These are phyloP conservation scores for Pseudozyma sp. DNA, from an alignment of 1,284 basidiomycete species.

Conservation along the genomic window DNA sequence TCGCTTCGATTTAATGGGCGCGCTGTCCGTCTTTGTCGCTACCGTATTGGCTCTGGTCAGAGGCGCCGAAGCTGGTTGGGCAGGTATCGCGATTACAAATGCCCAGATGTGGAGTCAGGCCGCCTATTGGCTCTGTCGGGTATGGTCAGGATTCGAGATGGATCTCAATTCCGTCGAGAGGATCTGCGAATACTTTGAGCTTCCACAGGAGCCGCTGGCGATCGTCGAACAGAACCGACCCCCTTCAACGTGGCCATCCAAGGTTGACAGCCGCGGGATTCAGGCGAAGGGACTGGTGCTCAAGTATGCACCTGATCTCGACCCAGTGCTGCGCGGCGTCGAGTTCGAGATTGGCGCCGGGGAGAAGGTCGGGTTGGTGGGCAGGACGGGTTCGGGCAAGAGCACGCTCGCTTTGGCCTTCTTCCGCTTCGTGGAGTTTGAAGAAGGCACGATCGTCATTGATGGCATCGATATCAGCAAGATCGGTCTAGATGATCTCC, in stretches of 20 bases:
- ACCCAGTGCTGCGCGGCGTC: conserved; percentile 71
- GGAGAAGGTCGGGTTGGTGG: conserved; percentile 87
- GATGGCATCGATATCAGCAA: conserved; percentile 70
- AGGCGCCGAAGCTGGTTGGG: conserved; percentile 43
- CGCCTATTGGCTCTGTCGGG: conserved; percentile 69
- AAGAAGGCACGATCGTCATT: conserved; percentile 49
- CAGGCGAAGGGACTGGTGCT: conserved; percentile 71
- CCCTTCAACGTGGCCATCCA: conserved; percentile 72
- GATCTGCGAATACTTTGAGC: conserved; percentile 69
- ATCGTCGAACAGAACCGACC: conserved; percentile 65
- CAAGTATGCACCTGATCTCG: conserved; percentile 71
- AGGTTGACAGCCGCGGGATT: conserved; percentile 67
- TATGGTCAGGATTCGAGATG: conserved; percentile 67
- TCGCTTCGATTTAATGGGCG: conserved; percentile 70
- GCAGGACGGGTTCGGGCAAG: conserved; percentile 72
- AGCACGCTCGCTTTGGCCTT: conserved; percentile 61
- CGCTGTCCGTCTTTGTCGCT: conserved; percentile 71
- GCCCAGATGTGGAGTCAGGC: conserved; percentile 65
- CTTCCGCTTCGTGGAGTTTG: conserved; percentile 60
- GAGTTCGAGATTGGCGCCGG: conserved; percentile 74
- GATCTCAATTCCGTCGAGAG: conserved; percentile 72
- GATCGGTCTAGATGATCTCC: conserved; percentile 70
- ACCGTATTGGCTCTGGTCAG: conserved; percentile 69
- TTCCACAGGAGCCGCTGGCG: conserved; percentile 70
- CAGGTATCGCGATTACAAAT: conserved; percentile 52